Base-by-base conservation (phyloP, 805 yeast species). In the Metschnikowia borealis region DNA sequence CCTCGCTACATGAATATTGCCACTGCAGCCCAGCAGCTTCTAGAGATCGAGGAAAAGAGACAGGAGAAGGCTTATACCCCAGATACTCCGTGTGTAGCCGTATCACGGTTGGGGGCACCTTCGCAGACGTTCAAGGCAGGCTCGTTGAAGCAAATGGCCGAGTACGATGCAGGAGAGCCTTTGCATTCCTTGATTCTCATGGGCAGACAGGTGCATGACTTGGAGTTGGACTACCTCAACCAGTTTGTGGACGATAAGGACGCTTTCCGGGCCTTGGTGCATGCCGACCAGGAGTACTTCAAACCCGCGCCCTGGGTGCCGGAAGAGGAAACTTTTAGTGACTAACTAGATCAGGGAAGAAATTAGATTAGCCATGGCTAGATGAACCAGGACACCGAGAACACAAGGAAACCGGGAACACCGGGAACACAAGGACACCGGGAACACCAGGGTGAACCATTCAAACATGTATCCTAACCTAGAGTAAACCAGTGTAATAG, bases 1-100 rank as follows among this genome's bases (percentile, higher is more conserved):
- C 99, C 99, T 45, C 79, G 99, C 65, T 92, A 90, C 71, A 92
- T 92, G 99, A 80, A 83, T 54, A 90, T 94, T 56, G 81, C 85
- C 47, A 89, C 95, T 44, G 96, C 97, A 53, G 91, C 96, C 37
- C 77, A 79, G 51, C 98, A 92, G 68, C 73, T 92, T 58, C 69
- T 92, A 47, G 98, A 94, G 67, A 80, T 91, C 53, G 98, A 92
- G 70, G 92, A 87, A 61, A 66, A 68, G 38, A 81, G 95, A 66
- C 72, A 78, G 15, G 90, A 89, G 62, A 68, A 79, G 53, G 96
- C 95, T 10, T 92, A 92, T 67, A 83, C 91, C 5, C 83, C 85
- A 44, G 75, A 85, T 44, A 91, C 98, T 1, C 97, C 98, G 15
- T 92, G 96, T 62, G 90, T 92, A 34, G 96, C 97, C 1, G 84